These are phyloP conservation scores for Alternaria sp. DNA, from an alignment of 2,329 filamentous ascomycete species.

Conservation along the genomic window DNA sequence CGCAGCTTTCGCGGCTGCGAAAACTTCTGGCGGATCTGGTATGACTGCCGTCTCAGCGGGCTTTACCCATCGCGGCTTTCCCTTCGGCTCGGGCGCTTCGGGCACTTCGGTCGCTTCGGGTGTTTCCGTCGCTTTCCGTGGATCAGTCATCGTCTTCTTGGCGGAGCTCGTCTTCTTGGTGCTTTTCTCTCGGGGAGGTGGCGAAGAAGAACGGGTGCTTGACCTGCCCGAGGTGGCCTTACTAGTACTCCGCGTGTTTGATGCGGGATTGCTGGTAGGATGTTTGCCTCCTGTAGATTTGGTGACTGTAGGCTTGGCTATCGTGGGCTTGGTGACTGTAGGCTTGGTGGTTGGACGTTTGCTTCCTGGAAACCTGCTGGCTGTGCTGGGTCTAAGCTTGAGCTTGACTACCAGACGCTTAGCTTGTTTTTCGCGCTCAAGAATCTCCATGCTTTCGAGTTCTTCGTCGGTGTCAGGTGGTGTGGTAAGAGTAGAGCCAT, in stretches of 20 bases:
- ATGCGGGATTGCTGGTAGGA: background rate
- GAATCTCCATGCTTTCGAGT: background rate
- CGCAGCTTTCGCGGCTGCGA: background rate
- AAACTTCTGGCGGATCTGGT: background rate
- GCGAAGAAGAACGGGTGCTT: background rate
- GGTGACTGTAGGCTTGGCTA: rapidly evolving
- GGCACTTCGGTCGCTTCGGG: background rate
- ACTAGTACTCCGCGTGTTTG: background rate
- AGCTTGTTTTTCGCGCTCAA: background rate
- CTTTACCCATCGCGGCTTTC: background rate
- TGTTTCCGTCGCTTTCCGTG: background rate
- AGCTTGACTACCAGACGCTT: background rate
- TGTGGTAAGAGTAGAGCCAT: background rate
- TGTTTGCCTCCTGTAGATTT: too few relatives aligned
- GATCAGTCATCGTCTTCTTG: background rate
- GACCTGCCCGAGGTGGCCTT: background rate
- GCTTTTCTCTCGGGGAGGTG: background rate
- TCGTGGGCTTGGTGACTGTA: background rate
- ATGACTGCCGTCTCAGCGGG: background rate
- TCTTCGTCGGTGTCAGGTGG: background rate
- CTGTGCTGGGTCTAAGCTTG: background rate
- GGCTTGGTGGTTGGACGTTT: background rate
- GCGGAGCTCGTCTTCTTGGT: background rate
- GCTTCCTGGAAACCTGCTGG: background rate
- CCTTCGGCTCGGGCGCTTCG: background rate